Base-by-base conservation (phyloP, 73 alveolate genomes). In the Diophrys appendiculata region DNA sequence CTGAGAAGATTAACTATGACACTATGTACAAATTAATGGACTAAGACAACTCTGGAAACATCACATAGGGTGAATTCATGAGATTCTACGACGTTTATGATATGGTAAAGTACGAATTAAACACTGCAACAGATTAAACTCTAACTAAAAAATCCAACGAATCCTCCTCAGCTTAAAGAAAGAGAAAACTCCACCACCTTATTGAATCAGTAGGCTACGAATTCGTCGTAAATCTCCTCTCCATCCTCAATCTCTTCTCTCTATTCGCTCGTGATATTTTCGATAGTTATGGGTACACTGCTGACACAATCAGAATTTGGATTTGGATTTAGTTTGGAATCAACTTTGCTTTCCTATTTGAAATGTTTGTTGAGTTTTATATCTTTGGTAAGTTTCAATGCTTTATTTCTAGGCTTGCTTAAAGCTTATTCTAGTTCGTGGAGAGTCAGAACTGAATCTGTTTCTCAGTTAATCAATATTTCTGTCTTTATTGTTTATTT, bases 51-150 rank as follows among this genome's bases (percentile, higher is more conserved):
- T 70, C 68, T 34, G 67, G 54, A 8, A 53, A 25, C 43, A 79
- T 79, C 8, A 43, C 56, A 43, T 34, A 64, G 29, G n/a, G 54
- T 29, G 88, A 79, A 70, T 79, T 79, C 64, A 32, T 33, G 76
- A 32, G 29, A 33, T 65, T 79, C 14, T 79, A 70, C 72, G 88
- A 79, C 32, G 77, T 79, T 69, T 79, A 79, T 79, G 88, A 79
- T 65, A 60, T 81, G 33, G 75, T 67, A 2, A 67, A 67, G 75
- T 67, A 23, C 54, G 75, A 3, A 29, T 5, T 5, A 67, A 23
- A 31, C 25, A 67, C 26, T n/a, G 52, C 75, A 67, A 26, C 23
- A 25, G 24, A 28, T 3, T 29, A 14, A 14, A 67, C 25, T 3
- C 75, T 25, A n/a, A 29, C 5, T 26, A 67, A 28, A 29, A 67